Percentiles rank a stretch among this genome's conserved stretches.
Evolutionary conservation across 352 stramenopile species (phyloP).

Genomic region (Phytophthora ramorum): DNA sequence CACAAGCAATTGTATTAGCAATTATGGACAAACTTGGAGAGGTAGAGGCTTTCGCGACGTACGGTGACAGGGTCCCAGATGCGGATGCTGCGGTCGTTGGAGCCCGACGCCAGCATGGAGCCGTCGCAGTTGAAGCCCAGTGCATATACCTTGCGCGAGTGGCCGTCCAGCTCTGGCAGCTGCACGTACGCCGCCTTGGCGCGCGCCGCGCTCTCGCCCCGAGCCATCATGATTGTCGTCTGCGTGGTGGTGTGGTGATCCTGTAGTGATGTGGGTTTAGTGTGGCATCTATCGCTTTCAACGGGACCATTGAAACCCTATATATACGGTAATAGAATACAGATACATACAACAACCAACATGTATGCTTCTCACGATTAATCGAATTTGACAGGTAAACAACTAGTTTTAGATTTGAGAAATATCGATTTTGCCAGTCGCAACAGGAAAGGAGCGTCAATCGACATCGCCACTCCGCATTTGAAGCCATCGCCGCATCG

Average conservation of each 20-base stretch:
- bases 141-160: constrained; percentile 83
- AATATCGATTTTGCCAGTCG: neutral
- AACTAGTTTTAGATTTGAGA: neutral
- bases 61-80: constrained; percentile 74
- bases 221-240: constrained; percentile 21
- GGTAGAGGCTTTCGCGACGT: constrained; percentile 15
- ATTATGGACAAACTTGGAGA: neutral
- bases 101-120: constrained; percentile 78
- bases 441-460: neutral
- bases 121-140: constrained; percentile 82
- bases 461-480: constrained; percentile 13
- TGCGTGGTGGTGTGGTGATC: neutral
- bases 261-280: constrained; percentile 10
- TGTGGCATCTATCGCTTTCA: constrained; percentile 12
- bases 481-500: constrained; percentile 1
- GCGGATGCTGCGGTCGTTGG: constrained; percentile 81
- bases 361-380: neutral
- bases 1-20: neutral
- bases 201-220: constrained; percentile 19
- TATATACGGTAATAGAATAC: neutral
- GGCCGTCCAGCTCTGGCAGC: constrained; percentile 80
- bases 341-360: neutral
- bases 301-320: neutral
- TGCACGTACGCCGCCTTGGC: constrained; percentile 46
- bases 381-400: neutral